A percentile compares a stretch with the other conserved stretches of the same genome.
These are phyloP conservation scores for Paracorniculantispora psalliotae DNA, from an alignment of 2,329 filamentous ascomycete species.

Conservation along the genomic window DNA sequence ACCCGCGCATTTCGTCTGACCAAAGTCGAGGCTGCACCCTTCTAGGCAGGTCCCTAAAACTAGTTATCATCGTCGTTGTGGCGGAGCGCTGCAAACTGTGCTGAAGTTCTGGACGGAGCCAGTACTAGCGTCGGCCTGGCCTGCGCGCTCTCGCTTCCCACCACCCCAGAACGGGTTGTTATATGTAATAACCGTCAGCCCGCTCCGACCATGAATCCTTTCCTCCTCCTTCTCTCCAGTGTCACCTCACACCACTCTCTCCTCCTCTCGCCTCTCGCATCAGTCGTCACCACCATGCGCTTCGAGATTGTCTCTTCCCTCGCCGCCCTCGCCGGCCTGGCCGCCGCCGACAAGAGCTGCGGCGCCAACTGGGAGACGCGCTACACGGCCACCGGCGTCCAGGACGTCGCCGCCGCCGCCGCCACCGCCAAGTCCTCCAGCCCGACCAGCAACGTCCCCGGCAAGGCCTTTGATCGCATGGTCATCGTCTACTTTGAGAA, in stretches of 20 bases:
- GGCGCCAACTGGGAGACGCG: conserved; percentile 29
- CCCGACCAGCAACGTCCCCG: conserved; percentile 60
- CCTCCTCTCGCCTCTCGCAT: neutral
- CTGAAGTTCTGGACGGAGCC: too few species aligned
- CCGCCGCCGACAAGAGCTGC: conserved; percentile 19
- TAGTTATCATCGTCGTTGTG: neutral
- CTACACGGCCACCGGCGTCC: conserved; percentile 48
- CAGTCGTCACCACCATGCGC: conserved; percentile 4
- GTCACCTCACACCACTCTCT: neutral
- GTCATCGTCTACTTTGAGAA: conserved; percentile 76
- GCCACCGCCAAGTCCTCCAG: conserved; percentile 57
- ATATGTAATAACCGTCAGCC: neutral
- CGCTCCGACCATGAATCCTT: neutral
- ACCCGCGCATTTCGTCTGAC: neutral
- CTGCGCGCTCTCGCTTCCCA: too few species aligned
- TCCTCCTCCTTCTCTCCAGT: neutral
- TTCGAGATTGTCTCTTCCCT: conserved; percentile 15
- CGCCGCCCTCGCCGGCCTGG: conserved; percentile 24
- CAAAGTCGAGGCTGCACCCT: neutral
- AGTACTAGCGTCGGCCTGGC: neutral
- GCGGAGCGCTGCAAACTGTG: neutral
- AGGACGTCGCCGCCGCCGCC: conserved; percentile 49
- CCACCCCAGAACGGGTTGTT: neutral
- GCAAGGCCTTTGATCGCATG: conserved; percentile 69
- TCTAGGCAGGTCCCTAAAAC: too few species aligned